Evolutionary conservation across 2,329 filamentous ascomycete species (phyloP).

Genomic region (Neonectria ditissima): DNA sequence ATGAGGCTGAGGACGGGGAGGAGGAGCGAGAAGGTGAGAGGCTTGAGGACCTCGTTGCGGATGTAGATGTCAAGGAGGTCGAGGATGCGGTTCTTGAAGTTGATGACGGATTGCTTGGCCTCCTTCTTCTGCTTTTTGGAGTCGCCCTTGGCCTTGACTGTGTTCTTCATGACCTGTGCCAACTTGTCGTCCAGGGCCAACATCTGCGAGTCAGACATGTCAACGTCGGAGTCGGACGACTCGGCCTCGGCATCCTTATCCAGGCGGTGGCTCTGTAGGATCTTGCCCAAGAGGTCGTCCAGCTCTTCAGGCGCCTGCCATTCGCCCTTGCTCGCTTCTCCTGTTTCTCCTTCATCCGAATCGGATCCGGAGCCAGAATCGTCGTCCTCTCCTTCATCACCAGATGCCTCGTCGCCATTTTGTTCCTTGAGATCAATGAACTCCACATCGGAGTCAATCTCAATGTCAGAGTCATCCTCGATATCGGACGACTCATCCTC

Average conservation of each 20-base stretch:
- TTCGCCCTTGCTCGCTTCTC: conserved; percentile 60
- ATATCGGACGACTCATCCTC: conserved; percentile 53
- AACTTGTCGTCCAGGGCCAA: conserved; percentile 87
- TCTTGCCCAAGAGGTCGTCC: conserved; percentile 80
- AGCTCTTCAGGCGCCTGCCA: conserved; percentile 62
- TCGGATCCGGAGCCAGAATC: conserved; percentile 55
- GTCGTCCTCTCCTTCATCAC: conserved; percentile 58
- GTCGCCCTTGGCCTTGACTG: conserved; percentile 70
- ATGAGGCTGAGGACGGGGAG: conserved; percentile 82
- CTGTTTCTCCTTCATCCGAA: conserved; percentile 54
- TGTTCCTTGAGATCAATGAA: conserved; percentile 59
- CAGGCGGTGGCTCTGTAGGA: conserved; percentile 77
- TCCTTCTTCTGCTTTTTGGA: conserved; percentile 89
- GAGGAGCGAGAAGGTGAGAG: conserved; percentile 76
- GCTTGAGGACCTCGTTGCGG: conserved; percentile 78
- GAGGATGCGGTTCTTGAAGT: conserved; percentile 94
- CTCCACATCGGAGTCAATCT: conserved; percentile 64
- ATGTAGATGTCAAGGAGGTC: conserved; percentile 89
- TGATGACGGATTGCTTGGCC: conserved; percentile 88
- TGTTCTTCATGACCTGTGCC: conserved; percentile 85
- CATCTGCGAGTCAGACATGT: conserved; percentile 98
- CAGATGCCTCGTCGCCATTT: conserved; percentile 55
- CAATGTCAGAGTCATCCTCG: conserved; percentile 44
- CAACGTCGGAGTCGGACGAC: conserved; percentile 72
- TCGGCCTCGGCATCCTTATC: conserved; percentile 70